Base-by-base conservation (phyloP, 176 grass and related monocot genomes). In the Metroxylon sagu region DNA sequence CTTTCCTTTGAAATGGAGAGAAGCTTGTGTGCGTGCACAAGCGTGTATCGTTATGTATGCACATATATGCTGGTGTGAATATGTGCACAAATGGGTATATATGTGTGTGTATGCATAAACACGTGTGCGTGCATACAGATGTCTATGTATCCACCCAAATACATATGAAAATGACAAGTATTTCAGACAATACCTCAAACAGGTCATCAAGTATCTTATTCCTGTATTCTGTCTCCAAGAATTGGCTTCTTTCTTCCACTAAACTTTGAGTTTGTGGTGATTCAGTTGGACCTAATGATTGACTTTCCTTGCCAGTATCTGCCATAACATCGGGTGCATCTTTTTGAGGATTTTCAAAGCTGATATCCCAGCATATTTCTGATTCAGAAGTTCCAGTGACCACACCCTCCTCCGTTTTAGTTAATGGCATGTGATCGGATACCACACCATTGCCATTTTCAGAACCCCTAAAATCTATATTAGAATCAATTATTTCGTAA, bases 151-250 rank as follows among this genome's bases (percentile, higher is more conserved):
- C 12, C 10, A 12, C 12, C 1, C 35, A 43, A 39, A 43, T 43
- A 43, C 12, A 43, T 3, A 43, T 43, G 35, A 43, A 52, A 17
- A 25, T 27, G 5, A 21, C n/a, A 50, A 39, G 12, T 52, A 26
- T 52, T 16, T 19, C n/a, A 48, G 5, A 70, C 51, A 55, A 3
- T 73, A 92, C 93, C 87, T 98, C 93, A 29, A 98, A 83, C 70
- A 95, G 75, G 85, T 97, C 84, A 84, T 90, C 84, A 19, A 97
- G 75, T 85, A 97, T 74, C 63, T 82, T 81, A 76, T 87, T 95
- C 63, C 91, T 87, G 50, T 90, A 90, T 60, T 90, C 86, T 57
- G 82, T 90, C 55, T 90, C 86, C 73, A 98, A 70, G 48, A 98
- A 78, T 61, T 54, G 73, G 69, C 93, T 92, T 92, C 93, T 88